Conservation (phyloP, 1,284 basidiomycete species). For the Rhodotorula sp. region DNA sequence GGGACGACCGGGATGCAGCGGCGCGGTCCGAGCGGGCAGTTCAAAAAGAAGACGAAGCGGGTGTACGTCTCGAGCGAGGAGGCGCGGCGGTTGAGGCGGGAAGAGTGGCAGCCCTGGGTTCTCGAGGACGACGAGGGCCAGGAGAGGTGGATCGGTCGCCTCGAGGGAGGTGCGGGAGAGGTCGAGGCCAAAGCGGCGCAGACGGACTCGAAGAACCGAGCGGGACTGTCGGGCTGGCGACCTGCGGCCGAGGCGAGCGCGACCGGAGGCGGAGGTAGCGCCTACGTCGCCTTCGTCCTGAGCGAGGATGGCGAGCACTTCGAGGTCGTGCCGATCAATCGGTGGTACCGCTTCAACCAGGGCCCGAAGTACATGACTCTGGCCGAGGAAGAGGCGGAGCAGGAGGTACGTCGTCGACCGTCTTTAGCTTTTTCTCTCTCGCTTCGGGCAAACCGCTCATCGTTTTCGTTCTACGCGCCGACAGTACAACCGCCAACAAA, state of each 20-base stretch:
- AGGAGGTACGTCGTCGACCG: conserved; percentile 61
- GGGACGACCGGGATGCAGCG: conserved; percentile 14
- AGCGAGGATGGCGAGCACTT: conserved; percentile 55
- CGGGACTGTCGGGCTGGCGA: conserved; percentile 30
- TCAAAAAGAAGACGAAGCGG: conserved; percentile 80
- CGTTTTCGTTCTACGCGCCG: no score
- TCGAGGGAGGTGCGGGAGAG: conserved; percentile 66
- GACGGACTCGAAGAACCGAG: neutral
- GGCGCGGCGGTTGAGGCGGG: conserved; percentile 64
- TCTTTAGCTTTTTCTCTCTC: no score
- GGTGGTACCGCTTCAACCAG: conserved; percentile 88
- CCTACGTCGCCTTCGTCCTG: conserved; percentile 47
- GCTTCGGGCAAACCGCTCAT: no score
- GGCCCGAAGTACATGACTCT: conserved; percentile 69
- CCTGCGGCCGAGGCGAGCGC: conserved; percentile 26
- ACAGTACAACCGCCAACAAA: conserved; percentile 48
- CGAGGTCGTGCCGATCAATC: conserved; percentile 77
- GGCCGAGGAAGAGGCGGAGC: conserved; percentile 66
- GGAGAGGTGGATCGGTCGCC: conserved; percentile 71
- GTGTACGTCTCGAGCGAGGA: conserved; percentile 71
- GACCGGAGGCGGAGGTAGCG: conserved; percentile 39
- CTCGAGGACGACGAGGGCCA: conserved; percentile 68
- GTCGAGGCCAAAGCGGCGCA: conserved; percentile 18
- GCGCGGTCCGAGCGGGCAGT: conserved; percentile 56
- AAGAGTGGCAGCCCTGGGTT: conserved; percentile 85